These are phyloP conservation scores for Phlebiopsis gigantea DNA, from an alignment of 768 basidiomycete species.

Conservation along the genomic window DNA sequence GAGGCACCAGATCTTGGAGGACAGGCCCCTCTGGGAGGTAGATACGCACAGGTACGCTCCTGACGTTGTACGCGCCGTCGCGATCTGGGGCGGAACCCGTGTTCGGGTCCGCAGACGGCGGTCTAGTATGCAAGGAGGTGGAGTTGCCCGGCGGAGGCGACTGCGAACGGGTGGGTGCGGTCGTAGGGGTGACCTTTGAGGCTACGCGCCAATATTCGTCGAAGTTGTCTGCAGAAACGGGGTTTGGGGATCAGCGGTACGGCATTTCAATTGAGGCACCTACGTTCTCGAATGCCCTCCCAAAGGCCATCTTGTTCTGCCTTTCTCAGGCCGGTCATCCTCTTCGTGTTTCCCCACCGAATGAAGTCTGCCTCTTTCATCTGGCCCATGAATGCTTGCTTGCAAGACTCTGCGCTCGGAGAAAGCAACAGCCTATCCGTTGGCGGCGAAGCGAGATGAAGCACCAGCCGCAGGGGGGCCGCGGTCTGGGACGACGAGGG, in stretches of 20 bases:
- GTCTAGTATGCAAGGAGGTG: slow-evolving; percentile 58
- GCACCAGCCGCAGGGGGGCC: slow-evolving; percentile 67
- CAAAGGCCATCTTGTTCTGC: slow-evolving; percentile 94
- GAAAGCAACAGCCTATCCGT: slow-evolving; percentile 79
- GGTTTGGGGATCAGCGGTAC: neutral
- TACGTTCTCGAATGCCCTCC: slow-evolving; percentile 95
- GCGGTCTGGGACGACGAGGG: slow-evolving; percentile 36
- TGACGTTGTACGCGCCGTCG: slow-evolving; percentile 82
- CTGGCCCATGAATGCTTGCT: slow-evolving; percentile 92
- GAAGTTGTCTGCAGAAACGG: slow-evolving; percentile 70
- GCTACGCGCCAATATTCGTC: slow-evolving; percentile 94
- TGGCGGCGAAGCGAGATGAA: slow-evolving; percentile 87
- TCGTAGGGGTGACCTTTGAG: slow-evolving; percentile 86
- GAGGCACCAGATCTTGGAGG: slow-evolving; percentile 84
- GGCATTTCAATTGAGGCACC: slow-evolving; percentile 26
- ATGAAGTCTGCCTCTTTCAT: slow-evolving; percentile 97
- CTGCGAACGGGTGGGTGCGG: slow-evolving; percentile 51
- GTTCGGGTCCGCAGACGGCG: slow-evolving; percentile 59
- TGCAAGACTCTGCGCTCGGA: slow-evolving; percentile 80
- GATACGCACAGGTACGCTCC: slow-evolving; percentile 84
- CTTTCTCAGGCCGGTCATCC: slow-evolving; percentile 86
- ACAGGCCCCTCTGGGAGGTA: slow-evolving; percentile 90
- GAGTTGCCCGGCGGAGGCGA: slow-evolving; percentile 48
- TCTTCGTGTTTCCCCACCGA: slow-evolving; percentile 92
- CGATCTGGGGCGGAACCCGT: slow-evolving; percentile 43